Conservation (phyloP, 257 asterid species). For the Lycium ferocissimum region DNA sequence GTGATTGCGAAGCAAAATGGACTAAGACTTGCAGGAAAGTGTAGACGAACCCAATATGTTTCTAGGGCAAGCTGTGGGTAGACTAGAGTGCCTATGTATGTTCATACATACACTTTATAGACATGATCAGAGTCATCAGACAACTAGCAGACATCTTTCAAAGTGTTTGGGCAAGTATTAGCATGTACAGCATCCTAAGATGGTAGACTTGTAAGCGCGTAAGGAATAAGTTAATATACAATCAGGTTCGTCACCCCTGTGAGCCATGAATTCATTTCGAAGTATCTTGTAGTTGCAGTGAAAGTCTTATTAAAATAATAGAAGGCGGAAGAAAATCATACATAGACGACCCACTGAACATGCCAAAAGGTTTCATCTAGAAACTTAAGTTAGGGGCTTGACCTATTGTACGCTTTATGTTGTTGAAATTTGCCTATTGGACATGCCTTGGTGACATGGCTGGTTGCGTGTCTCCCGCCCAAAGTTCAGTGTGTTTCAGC, state of each 20-base stretch:
- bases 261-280: conserved; percentile 15
- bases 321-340: background rate
- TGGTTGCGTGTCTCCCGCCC: background rate
- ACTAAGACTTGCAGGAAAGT: background rate
- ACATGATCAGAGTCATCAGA: conserved; percentile 9
- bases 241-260: background rate
- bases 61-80: background rate
- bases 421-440: background rate
- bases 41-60: background rate
- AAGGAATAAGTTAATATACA: background rate
- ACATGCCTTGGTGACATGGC: background rate
- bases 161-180: background rate
- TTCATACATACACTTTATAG: background rate
- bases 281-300: background rate
- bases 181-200: background rate
- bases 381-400: background rate
- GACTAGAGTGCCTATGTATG: background rate
- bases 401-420: conserved; percentile 9
- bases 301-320: background rate
- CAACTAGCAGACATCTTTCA: background rate
- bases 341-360: background rate
- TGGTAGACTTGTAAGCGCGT: background rate
- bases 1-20: background rate
- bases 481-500: background rate
- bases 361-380: background rate